These are phyloP conservation scores for Catenaria anguillulae DNA, from an alignment of 371 early-diverging fungal species.

Conservation along the genomic window DNA sequence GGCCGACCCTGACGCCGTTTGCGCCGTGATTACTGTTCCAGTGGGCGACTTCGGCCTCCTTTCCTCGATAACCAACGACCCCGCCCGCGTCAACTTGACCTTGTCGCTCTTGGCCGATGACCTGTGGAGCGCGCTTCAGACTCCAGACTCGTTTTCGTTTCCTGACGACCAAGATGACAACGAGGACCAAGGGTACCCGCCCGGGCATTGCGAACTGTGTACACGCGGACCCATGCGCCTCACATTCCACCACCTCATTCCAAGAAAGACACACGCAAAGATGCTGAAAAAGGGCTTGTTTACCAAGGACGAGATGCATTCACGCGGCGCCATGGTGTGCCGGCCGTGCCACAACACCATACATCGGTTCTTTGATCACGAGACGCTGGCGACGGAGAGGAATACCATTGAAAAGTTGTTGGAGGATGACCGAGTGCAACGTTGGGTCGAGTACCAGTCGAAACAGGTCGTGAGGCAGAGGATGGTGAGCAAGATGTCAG, in stretches of 20 bases:
- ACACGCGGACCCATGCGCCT: conserved; percentile 11
- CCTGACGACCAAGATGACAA: conserved; percentile 9
- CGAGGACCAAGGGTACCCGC: conserved; percentile 8
- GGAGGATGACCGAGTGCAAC: conserved; percentile 8
- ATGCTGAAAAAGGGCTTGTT: conserved; percentile 9
- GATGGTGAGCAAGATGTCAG: background rate
- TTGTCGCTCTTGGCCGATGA: too few relatives aligned
- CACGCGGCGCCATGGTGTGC: conserved; percentile 15
- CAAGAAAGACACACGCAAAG: conserved; percentile 11
- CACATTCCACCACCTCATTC: conserved; percentile 18
- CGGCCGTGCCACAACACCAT: conserved; percentile 13
- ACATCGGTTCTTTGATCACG: conserved; percentile 13
- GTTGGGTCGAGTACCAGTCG: conserved; percentile 10
- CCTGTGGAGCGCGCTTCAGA: too few relatives aligned
- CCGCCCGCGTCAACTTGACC: too few relatives aligned
- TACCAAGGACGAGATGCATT: conserved; percentile 9
- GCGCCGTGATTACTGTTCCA: too few relatives aligned
- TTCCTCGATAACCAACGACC: too few relatives aligned
- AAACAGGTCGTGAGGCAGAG: conserved; percentile 10
- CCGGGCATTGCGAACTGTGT: conserved; percentile 14
- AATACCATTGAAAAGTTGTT: conserved; percentile 13
- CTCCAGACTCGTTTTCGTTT: too few relatives aligned
- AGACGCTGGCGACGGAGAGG: conserved; percentile 11
- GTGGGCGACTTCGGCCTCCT: too few relatives aligned
- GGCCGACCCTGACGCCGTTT: too few relatives aligned